Base-by-base conservation (phyloP, 306 rosid genomes). In the Astragalus membranaceus region DNA sequence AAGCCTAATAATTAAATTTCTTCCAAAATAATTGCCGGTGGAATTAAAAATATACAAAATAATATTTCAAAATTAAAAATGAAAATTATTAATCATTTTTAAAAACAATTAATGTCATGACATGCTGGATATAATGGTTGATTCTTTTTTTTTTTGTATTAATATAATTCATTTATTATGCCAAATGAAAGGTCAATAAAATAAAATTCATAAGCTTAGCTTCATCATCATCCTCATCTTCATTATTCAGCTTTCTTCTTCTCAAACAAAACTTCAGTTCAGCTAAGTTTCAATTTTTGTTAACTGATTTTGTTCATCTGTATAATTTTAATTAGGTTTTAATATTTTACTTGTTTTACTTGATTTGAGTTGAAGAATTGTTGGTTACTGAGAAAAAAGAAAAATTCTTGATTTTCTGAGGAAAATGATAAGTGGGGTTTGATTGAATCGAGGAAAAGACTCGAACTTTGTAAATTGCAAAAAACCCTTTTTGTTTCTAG, bases 1-100 rank as follows among this genome's bases (percentile, higher is more conserved):
- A n/a, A n/a, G n/a, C 29, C 68, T 9, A 42, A 61, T 57, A 12
- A 58, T 0, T 30, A n/a, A 33, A 58, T 32, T 32, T 58, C 55
- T 2, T 76, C 82, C 79, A 78, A 80, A 70, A 51, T 60, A 48
- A 61, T 60, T 57, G 74, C 29, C 81, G 82, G 87, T 69, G 85
- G 79, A 26, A 26, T 26, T 26, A 26, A 26, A 26, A 26, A 26
- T 1, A 26, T 26, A 26, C 30, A 26, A 26, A 26, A 26, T 26
- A 26, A 26, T 26, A 26, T 26, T 26, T 26, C 30, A 26, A 26
- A 26, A 26, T 26, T 26, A 26, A 26, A 26, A 26, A 26, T 26
- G 30, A 26, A 1, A 1, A 26, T 26, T 26, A 26, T 26, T 26
- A 26, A 26, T 26, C 30, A 26, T 26, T 26, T 26, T 26, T 26